Base-by-base conservation (phyloP, 805 yeast species). In the Hermanozyma aechmeae region DNA sequence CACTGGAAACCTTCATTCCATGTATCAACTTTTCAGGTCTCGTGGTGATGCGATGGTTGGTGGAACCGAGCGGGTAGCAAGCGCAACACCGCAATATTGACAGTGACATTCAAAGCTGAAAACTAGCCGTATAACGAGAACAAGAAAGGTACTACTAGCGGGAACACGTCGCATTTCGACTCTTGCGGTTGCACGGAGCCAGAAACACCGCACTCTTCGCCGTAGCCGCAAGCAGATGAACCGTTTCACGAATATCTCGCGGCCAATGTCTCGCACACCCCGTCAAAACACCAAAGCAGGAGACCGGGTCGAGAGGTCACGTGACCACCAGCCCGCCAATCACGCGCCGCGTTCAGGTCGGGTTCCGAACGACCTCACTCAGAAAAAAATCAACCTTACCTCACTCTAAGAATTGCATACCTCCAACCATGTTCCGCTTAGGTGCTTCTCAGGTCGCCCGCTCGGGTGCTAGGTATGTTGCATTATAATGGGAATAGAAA, bases 401-500 rank as follows among this genome's bases (percentile, higher is more conserved):
- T 22, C 24, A 11, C n/a, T 9, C 13, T 6, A 9, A 22, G 6
- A 22, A 22, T 12, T 18, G 11, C 21, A 18, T 8, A 18, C 21
- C 8, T 8, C 21, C 21, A 18, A 18, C 21, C 36, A 70, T 70
- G 76, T 69, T 67, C 60, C 72, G 73, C 58, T 58, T 64, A 56
- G 72, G 73, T 57, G 65, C 64, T 43, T 50, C 53, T 44, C 71
- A 66, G 50, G 61, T 56, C 42, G 66, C 69, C 61, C 74, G 73
- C 54, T 35, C 51, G 38, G 65, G 68, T 51, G 64, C 60, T 31
- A 69, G 75, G 75, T 68, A 66, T 55, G 74, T 66, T 12, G 13
- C 16, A 8, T 20, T 10, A n/a, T 9, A 10, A 23, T 10, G 14
- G 10, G n/a, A 15, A 8, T 4, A 25, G 16, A 4, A 12, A n/a